These are phyloP conservation scores for Pestalotiopsis sp. DNA, from an alignment of 2,329 filamentous ascomycete species.

Conservation along the genomic window DNA sequence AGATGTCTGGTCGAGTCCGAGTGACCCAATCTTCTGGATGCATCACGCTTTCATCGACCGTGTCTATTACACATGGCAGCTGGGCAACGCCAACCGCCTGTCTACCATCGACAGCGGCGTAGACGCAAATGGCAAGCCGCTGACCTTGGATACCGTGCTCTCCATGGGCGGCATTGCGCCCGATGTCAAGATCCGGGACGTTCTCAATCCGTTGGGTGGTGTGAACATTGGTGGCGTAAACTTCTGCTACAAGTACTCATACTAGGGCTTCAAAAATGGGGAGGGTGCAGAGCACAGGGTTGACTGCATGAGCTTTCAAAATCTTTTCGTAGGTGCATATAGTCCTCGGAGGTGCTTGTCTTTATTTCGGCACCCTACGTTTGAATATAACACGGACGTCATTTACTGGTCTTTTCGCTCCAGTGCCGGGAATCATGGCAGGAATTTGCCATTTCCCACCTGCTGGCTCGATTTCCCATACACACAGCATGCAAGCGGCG, in stretches of 20 bases:
- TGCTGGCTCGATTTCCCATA: constrained; percentile 20
- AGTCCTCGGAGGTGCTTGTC: neutral
- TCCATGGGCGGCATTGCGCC: constrained; percentile 13
- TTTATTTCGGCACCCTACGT: constrained; percentile 13
- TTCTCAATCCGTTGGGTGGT: constrained; percentile 14
- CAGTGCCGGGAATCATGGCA: constrained; percentile 17
- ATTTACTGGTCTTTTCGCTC: constrained; percentile 23
- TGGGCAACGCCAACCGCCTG: constrained; percentile 6
- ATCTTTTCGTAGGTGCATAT: neutral
- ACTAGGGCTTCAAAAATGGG: constrained; percentile 4
- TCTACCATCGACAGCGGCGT: constrained; percentile 3
- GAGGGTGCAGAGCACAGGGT: neutral
- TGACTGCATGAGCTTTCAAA: neutral
- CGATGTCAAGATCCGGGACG: constrained; percentile 10
- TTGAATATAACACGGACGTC: constrained; percentile 20
- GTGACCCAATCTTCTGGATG: constrained; percentile 37
- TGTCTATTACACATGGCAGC: constrained; percentile 13
- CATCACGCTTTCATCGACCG: constrained; percentile 32
- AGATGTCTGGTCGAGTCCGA: constrained; percentile 31
- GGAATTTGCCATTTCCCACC: constrained; percentile 18
- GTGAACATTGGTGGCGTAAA: neutral
- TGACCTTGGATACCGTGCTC: constrained; percentile 12
- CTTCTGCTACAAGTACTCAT: constrained; percentile 16
- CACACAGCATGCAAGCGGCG: constrained; percentile 15
- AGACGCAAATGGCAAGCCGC: neutral